phyloP scores from a whole-genome alignment of 2,329 filamentous ascomycete genomes.

The Purpureocillium takamizusanense region DNA sequence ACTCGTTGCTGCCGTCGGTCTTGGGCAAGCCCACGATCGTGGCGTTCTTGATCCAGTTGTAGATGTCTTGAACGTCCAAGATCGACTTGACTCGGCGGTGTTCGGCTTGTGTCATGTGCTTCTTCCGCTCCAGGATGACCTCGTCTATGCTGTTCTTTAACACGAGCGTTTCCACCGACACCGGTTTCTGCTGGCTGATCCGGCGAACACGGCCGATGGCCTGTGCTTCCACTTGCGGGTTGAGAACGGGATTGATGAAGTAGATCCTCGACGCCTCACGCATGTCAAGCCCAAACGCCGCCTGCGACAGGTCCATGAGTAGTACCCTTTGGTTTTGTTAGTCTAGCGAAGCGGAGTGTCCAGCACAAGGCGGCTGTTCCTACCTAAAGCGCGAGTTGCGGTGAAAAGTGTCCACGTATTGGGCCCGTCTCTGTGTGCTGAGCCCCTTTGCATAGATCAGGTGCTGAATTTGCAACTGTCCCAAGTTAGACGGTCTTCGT shows the following conservation, averaged over 20 bases:
- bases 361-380: background rate
- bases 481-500: conserved; percentile 4
- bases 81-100: conserved; percentile 46
- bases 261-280: conserved; percentile 76
- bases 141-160: conserved; percentile 76
- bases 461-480: conserved; percentile 45
- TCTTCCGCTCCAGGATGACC: conserved; percentile 64
- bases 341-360: background rate
- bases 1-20: conserved; percentile 21
- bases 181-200: conserved; percentile 72
- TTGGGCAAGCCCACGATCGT: conserved; percentile 29
- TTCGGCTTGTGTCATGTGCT: conserved; percentile 64
- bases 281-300: conserved; percentile 81
- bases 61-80: conserved; percentile 48
- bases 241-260: conserved; percentile 82
- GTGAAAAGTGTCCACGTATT: conserved; percentile 75
- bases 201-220: conserved; percentile 84
- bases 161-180: conserved; percentile 80
- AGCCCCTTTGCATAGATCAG: conserved; percentile 61
- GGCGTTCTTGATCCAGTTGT: conserved; percentile 49
- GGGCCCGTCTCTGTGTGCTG: conserved; percentile 51
- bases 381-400: conserved; percentile 52
- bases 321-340: conserved; percentile 47
- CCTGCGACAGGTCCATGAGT: conserved; percentile 85
- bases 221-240: conserved; percentile 78